Percentiles rank a stretch among this genome's conserved stretches.
Evolutionary conservation across 225 moss, liverwort and hornwort genomes (phyloP).

Genomic region (Anthoceros angustus): DNA sequence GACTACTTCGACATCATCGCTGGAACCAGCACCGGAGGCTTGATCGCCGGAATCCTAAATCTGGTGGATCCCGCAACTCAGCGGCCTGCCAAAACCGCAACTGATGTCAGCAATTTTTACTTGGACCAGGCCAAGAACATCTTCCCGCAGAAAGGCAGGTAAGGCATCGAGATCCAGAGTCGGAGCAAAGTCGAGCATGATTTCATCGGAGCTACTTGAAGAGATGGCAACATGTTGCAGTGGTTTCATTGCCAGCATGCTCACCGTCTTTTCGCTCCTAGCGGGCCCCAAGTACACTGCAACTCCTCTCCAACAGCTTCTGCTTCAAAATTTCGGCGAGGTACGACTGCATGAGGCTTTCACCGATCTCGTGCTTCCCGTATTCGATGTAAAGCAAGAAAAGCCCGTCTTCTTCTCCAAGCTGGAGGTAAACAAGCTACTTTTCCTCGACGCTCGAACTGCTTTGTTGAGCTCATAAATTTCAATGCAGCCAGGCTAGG

Average conservation of each 20-base stretch:
- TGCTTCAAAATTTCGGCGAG: background rate
- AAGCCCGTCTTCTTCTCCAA: background rate
- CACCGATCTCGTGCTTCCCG: background rate
- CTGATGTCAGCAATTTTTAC: conserved; percentile 18
- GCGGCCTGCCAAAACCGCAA: conserved; percentile 11
- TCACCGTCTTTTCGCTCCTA: background rate
- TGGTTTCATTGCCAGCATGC: background rate
- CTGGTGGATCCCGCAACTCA: conserved; percentile 18
- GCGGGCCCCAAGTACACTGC: background rate
- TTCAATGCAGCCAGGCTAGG: no score
- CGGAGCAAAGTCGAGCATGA: no score
- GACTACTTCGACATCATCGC: conserved; percentile 22
- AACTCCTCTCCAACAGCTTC: background rate
- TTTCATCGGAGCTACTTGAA: no score
- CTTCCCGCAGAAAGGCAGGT: conserved; percentile 13
- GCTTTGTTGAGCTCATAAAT: background rate
- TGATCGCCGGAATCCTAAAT: conserved; percentile 20
- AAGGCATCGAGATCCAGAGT: background rate
- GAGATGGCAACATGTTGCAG: background rate
- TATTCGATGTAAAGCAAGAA: background rate
- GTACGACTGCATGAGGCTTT: background rate
- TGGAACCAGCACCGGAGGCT: conserved; percentile 18
- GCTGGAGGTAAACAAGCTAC: background rate
- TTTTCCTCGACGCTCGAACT: background rate
- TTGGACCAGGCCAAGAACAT: conserved; percentile 9